Evolutionary conservation across 2,329 filamentous ascomycete species (phyloP).

Genomic region (Colletotrichum lindemuthianum): DNA sequence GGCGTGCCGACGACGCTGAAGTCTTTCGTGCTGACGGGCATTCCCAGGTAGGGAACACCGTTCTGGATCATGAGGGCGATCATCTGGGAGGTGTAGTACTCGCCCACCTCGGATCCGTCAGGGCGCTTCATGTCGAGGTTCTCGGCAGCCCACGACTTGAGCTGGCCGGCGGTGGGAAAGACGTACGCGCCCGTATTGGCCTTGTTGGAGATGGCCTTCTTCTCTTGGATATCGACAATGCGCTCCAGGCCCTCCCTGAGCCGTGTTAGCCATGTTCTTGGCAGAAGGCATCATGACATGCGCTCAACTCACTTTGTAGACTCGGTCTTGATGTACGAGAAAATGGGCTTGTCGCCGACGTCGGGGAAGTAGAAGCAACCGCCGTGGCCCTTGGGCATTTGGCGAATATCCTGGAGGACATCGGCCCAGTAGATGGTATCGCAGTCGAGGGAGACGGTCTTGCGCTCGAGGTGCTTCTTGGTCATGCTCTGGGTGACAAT

Average conservation of each 20-base stretch:
- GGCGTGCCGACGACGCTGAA: slow-evolving; percentile 44
- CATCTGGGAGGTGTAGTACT: slow-evolving; percentile 43
- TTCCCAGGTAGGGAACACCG: slow-evolving; percentile 40
- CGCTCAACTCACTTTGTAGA: slow-evolving; percentile 24
- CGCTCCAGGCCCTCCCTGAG: slow-evolving; percentile 36
- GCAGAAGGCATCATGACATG: too few relatives aligned
- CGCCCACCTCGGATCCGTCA: slow-evolving; percentile 39
- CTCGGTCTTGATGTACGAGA: slow-evolving; percentile 44
- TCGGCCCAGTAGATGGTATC: slow-evolving; percentile 48
- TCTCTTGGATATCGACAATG: slow-evolving; percentile 44
- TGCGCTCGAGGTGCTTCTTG: slow-evolving; percentile 41
- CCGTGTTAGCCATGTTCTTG: slow-evolving; percentile 1
- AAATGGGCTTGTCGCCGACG: slow-evolving; percentile 43
- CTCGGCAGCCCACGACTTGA: slow-evolving; percentile 40
- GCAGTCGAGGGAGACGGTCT: slow-evolving; percentile 45
- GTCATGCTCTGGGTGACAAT: slow-evolving; percentile 44
- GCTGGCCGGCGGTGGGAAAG: slow-evolving; percentile 40
- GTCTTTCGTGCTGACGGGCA: slow-evolving; percentile 39
- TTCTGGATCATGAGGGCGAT: slow-evolving; percentile 41
- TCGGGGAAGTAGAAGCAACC: slow-evolving; percentile 43
- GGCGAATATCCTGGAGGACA: slow-evolving; percentile 41
- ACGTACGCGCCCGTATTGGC: slow-evolving; percentile 44
- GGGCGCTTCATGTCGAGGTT: slow-evolving; percentile 39
- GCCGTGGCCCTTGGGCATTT: slow-evolving; percentile 41
- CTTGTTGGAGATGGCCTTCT: slow-evolving; percentile 44